Evolutionary conservation across 2,329 filamentous ascomycete species (phyloP).

Genomic region (Talaromyces islandicus): DNA sequence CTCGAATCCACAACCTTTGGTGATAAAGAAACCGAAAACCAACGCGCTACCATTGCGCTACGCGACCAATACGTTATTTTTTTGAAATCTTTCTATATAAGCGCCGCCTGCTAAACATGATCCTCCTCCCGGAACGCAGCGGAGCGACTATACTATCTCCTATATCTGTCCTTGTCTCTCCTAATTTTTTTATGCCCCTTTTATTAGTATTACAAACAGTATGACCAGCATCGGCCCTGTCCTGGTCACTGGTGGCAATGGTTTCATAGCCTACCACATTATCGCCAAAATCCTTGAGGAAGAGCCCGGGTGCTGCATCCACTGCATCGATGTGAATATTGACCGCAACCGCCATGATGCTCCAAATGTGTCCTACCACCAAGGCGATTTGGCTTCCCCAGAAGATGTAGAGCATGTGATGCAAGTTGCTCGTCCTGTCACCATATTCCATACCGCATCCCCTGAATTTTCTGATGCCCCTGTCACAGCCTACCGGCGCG

Average conservation of each 20-base stretch:
- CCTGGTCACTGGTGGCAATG: conserved; percentile 9
- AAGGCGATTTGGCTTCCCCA: neutral
- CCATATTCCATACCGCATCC: conserved; percentile 70
- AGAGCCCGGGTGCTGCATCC: conserved; percentile 7
- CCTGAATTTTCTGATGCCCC: conserved; percentile 51
- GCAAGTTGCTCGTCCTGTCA: conserved; percentile 3
- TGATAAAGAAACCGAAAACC: too few species aligned
- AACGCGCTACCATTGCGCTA: neutral
- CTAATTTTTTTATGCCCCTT: neutral
- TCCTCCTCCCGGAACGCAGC: too few species aligned
- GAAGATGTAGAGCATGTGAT: conserved; percentile 6
- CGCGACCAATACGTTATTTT: too few species aligned
- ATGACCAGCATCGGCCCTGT: conserved; percentile 4
- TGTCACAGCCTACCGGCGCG: conserved; percentile 64
- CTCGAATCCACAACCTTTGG: too few species aligned
- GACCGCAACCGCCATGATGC: conserved; percentile 4
- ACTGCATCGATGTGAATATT: conserved; percentile 5
- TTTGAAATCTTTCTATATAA: too few species aligned
- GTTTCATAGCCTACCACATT: conserved; percentile 10
- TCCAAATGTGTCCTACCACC: conserved; percentile 8
- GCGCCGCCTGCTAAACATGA: too few species aligned
- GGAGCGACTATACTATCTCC: too few species aligned
- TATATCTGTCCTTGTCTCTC: neutral
- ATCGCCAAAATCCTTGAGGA: conserved; percentile 7
- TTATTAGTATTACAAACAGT: neutral